These are phyloP conservation scores for Cryptosporidium ryanae DNA, from an alignment of 169 alveolate species.

Conservation along the genomic window DNA sequence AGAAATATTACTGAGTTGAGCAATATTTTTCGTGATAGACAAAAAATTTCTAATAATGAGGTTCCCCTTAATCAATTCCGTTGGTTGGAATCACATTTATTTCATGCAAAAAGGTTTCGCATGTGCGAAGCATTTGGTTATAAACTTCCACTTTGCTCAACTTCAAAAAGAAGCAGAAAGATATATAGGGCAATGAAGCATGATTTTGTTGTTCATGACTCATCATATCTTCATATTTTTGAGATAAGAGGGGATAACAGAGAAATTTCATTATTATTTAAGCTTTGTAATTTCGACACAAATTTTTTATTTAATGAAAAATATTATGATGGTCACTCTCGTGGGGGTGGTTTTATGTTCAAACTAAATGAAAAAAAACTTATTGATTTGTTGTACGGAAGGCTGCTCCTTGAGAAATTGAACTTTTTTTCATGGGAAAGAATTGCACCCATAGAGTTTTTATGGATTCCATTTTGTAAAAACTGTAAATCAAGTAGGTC, in stretches of 20 bases:
- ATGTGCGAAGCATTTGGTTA: constrained; percentile 74
- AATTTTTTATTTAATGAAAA: constrained; percentile 8
- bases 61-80: constrained; percentile 37
- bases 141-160: constrained; percentile 35
- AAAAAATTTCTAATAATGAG: neutral
- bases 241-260: constrained; percentile 20
- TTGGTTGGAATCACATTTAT: constrained; percentile 66
- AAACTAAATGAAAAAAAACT: neutral
- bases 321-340: constrained; percentile 15
- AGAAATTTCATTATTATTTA: constrained; percentile 21
- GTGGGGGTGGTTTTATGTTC: constrained; percentile 58
- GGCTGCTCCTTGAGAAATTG: neutral
- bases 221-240: constrained; percentile 55
- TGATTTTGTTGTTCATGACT: constrained; percentile 46
- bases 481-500: constrained; percentile 37
- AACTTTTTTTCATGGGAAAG: constrained; percentile 53
- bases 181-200: constrained; percentile 42
- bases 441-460: constrained; percentile 63
- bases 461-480: constrained; percentile 40
- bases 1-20: constrained; percentile 1
- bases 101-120: constrained; percentile 60
- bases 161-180: constrained; percentile 50
- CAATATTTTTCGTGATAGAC: neutral
- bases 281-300: constrained; percentile 34
- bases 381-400: neutral